A percentile compares a stretch with the other conserved stretches of the same genome.
phyloP scores from a whole-genome alignment of 805 yeast genomes.

The Wickerhamiella kurtzmanii region DNA sequence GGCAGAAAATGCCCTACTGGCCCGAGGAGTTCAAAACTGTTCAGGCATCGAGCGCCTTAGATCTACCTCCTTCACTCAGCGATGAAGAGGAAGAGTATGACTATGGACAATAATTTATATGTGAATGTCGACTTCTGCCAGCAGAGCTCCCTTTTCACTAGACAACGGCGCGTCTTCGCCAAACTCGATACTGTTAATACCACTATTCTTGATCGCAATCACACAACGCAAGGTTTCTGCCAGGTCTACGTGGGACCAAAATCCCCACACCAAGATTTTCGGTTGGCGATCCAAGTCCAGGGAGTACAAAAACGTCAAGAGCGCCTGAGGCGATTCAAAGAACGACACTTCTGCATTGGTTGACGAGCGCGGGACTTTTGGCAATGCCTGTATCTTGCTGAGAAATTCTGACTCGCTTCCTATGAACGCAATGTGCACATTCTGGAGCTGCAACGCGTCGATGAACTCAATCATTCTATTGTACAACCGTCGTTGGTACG shows the following conservation, averaged over 20 bases:
- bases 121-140: not conserved
- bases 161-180: not conserved
- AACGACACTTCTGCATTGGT: not conserved
- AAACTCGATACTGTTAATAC: not conserved
- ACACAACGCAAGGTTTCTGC: not conserved
- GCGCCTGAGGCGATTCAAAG: not conserved
- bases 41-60: conserved; percentile 15
- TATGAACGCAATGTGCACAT: not conserved
- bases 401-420: not conserved
- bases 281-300: not conserved
- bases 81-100: conserved; percentile 19
- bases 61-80: conserved; percentile 19
- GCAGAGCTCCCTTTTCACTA: not conserved
- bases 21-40: conserved; percentile 22
- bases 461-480: not conserved
- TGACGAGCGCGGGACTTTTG: not conserved
- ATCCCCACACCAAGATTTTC: not conserved
- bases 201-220: not conserved
- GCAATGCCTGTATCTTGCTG: not conserved
- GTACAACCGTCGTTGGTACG: too few species aligned
- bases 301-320: not conserved
- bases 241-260: not conserved
- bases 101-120: not conserved
- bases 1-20: conserved; percentile 25
- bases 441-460: not conserved